phyloP scores from a whole-genome alignment of 2,329 filamentous ascomycete genomes.

The Sarocladium kiliense region DNA sequence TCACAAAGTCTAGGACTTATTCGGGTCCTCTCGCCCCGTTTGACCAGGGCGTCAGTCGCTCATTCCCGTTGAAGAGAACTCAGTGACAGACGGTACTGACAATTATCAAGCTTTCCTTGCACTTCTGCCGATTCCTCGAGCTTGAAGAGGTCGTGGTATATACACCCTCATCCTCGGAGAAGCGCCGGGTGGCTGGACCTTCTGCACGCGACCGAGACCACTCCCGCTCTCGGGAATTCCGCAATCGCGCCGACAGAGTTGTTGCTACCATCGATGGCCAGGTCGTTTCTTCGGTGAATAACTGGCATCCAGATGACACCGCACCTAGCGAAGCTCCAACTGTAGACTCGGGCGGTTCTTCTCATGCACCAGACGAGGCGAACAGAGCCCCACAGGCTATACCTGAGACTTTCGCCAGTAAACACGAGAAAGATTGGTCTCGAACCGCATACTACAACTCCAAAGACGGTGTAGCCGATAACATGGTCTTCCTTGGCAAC shows the following conservation, averaged over 20 bases:
- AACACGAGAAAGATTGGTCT: conserved; percentile 27
- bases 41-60: conserved; percentile 59
- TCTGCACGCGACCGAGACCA: conserved; percentile 23
- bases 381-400: conserved; percentile 11
- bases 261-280: conserved; percentile 55
- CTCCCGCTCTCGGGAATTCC: conserved; percentile 46
- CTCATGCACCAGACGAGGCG: conserved; percentile 11
- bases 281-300: conserved; percentile 54
- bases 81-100: background rate
- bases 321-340: conserved; percentile 15
- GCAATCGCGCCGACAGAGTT: conserved; percentile 46
- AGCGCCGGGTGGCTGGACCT: conserved; percentile 18
- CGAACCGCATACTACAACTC: conserved; percentile 42
- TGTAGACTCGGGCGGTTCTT: background rate
- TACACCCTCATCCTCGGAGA: conserved; percentile 35
- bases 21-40: conserved; percentile 60
- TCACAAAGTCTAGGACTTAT: conserved; percentile 45
- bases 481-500: conserved; percentile 44
- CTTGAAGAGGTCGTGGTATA: conserved; percentile 68
- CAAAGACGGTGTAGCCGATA: conserved; percentile 30
- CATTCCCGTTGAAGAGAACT: background rate
- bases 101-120: conserved; percentile 57
- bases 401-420: conserved; percentile 5
- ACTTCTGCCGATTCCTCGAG: conserved; percentile 65
- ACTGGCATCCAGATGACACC: conserved; percentile 37